Evolutionary conservation across 164 flowering plant species (phyloP), one percentile per base, ranked within the genome.

Genomic region (Sedum album): DNA sequence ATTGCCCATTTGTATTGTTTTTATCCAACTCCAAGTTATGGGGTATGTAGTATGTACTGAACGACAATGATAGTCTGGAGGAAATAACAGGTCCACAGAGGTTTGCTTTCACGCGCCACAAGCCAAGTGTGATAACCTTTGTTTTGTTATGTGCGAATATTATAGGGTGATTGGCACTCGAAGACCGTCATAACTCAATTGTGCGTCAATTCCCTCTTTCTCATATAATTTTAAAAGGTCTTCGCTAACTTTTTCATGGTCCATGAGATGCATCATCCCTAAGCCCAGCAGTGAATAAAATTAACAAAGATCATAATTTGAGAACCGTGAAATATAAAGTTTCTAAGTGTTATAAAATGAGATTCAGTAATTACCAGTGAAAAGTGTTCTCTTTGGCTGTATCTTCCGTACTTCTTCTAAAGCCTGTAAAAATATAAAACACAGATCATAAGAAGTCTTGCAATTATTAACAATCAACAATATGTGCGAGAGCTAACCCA

Each of bases 191-290:
- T 89, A 88, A 82, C 93, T 89, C 64, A 91, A 80, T 71, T 88
- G 89, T 31, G 84, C 86, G 80, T 94, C 94, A 35, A 91, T 80
- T 51, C 95, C 97, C 69, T 91, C 98, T 1, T 87, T 74, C 39
- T 84, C 88, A 82, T 41, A 82, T 75, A 89, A 70, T 62, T 82
- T 85, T 31, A 41, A 18, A 41, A 94, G 97, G 33, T 80, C 78
- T 70, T 78, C 80, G 28, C 77, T 94, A 70, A 88, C 90, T 72
- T 77, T 81, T 21, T 94, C 96, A 70, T 94, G 98, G 76, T 94
- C 96, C 98, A 94, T 91, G 66, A 88, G 75, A 78, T 94, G 98
- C 96, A 91, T 94, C 98, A 94, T 94, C 41, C 98, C 98, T 93
- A 76, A 25, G 31, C n/a, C 65, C n/a, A 62, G 20, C 31, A 31